A percentile compares a stretch with the other conserved stretches of the same genome.
Evolutionary conservation across 2,329 filamentous ascomycete genomes (phyloP).

Genomic region (Sodiomyces alkalinus): DNA sequence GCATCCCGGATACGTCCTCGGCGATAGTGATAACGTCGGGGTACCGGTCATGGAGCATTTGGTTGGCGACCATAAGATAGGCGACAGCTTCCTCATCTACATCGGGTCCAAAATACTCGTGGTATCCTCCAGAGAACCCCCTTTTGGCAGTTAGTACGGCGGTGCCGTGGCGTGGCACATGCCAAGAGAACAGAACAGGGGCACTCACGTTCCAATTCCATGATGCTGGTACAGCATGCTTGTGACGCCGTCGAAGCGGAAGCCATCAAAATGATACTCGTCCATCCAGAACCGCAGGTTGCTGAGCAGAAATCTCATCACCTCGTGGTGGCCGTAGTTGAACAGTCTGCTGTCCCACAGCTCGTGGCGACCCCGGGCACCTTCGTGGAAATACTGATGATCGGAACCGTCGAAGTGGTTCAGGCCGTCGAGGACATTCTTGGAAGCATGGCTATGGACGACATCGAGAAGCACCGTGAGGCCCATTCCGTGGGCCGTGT

Average conservation of each 20-base stretch:
- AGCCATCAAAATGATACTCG: constrained; percentile 91
- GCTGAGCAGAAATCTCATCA: constrained; percentile 86
- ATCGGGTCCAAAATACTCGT: constrained; percentile 84
- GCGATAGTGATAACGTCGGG: constrained; percentile 82
- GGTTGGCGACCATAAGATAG: constrained; percentile 92
- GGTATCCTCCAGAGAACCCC: constrained; percentile 93
- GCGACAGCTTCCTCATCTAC: constrained; percentile 91
- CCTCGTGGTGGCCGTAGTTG: constrained; percentile 92
- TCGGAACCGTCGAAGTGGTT: constrained; percentile 95
- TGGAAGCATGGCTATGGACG: constrained; percentile 94
- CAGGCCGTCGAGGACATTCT: constrained; percentile 88
- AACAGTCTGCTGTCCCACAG: constrained; percentile 94
- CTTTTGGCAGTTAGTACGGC: constrained; percentile 27
- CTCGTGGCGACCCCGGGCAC: constrained; percentile 71
- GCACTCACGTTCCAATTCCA: constrained; percentile 88
- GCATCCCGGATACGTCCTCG: constrained; percentile 97
- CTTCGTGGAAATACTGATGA: constrained; percentile 89
- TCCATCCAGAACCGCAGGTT: constrained; percentile 99
- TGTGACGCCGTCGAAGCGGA: constrained; percentile 94
- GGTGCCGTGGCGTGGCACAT: neutral
- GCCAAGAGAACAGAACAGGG: too few relatives aligned
- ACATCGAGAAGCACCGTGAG: constrained; percentile 87
- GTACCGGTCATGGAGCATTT: constrained; percentile 85
- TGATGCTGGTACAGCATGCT: constrained; percentile 97
- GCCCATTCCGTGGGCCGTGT: constrained; percentile 83